These are phyloP conservation scores for Agrocybe chaxingu DNA, from an alignment of 768 basidiomycete genomes.

Conservation along the genomic window DNA sequence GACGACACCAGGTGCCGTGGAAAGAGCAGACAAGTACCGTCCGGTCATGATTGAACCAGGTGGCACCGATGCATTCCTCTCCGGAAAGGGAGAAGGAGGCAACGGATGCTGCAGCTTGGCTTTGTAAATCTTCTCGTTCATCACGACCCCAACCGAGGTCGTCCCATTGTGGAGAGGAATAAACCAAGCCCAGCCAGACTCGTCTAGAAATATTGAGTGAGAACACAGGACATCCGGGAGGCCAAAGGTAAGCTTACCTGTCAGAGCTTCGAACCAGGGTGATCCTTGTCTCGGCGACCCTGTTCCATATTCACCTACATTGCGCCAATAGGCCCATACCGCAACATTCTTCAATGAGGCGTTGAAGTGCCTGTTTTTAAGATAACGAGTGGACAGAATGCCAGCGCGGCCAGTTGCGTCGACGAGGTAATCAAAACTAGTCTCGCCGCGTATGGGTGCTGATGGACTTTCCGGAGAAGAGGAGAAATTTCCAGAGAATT, in stretches of 20 bases:
- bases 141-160: constrained; percentile 61
- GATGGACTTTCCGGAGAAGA: constrained; percentile 11
- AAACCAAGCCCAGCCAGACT: constrained; percentile 72
- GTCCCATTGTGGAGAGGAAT: constrained; percentile 66
- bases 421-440: constrained; percentile 63
- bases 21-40: constrained; percentile 43
- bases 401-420: constrained; percentile 77
- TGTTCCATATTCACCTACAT: constrained; percentile 46
- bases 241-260: constrained; percentile 36
- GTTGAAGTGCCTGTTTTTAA: constrained; percentile 69
- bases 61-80: constrained; percentile 20
- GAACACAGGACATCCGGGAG: neutral
- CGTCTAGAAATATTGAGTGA: constrained; percentile 35
- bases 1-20: constrained; percentile 45
- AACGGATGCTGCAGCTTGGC: constrained; percentile 28
- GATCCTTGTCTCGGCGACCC: constrained; percentile 51
- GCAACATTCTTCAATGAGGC: constrained; percentile 70
- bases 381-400: constrained; percentile 63
- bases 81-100: constrained; percentile 26
- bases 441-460: constrained; percentile 38
- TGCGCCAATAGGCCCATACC: constrained; percentile 75
- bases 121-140: constrained; percentile 51
- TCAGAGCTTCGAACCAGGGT: constrained; percentile 71
- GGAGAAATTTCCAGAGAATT: constrained; percentile 21
- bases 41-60: constrained; percentile 24